phyloP scores from a whole-genome alignment of 768 basidiomycete species.

The Cystofilobasidium bisporidii region DNA sequence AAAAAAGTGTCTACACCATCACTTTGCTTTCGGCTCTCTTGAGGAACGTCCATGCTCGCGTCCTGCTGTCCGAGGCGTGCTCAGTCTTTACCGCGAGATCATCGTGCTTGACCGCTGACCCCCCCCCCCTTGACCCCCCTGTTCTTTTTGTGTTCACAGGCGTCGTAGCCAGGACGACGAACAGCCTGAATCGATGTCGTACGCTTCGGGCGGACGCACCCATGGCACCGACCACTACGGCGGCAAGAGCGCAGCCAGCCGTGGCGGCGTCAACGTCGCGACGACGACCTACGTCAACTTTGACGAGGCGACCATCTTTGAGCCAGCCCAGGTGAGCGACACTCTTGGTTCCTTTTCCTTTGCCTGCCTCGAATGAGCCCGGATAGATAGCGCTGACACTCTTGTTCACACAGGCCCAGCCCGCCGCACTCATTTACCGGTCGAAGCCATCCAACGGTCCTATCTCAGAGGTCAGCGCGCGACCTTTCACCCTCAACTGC shows the following conservation, averaged over 20 bases:
- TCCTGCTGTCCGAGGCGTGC: too few species aligned
- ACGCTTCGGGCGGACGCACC: background rate
- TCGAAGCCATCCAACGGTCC: background rate
- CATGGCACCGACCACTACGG: background rate
- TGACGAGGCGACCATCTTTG: background rate
- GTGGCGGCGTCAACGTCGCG: background rate
- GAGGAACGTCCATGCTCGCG: too few species aligned
- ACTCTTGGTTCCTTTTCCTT: background rate
- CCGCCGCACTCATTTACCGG: slow-evolving; percentile 3
- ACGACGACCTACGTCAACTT: background rate
- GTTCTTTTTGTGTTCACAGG: background rate
- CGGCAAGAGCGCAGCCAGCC: background rate
- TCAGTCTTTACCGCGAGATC: too few species aligned
- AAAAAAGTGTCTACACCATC: background rate
- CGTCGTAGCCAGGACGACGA: background rate
- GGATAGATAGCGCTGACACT: too few species aligned
- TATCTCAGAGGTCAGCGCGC: background rate
- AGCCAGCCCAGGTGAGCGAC: background rate
- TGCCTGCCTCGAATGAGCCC: too few species aligned
- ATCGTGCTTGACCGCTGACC: background rate
- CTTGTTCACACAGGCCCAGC: background rate
- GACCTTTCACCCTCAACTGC: background rate
- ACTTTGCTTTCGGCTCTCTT: too few species aligned
- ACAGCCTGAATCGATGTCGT: background rate
- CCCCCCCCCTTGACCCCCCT: background rate